Base-by-base conservation (phyloP, 805 yeast genomes). In the Starmerella bombicola region DNA sequence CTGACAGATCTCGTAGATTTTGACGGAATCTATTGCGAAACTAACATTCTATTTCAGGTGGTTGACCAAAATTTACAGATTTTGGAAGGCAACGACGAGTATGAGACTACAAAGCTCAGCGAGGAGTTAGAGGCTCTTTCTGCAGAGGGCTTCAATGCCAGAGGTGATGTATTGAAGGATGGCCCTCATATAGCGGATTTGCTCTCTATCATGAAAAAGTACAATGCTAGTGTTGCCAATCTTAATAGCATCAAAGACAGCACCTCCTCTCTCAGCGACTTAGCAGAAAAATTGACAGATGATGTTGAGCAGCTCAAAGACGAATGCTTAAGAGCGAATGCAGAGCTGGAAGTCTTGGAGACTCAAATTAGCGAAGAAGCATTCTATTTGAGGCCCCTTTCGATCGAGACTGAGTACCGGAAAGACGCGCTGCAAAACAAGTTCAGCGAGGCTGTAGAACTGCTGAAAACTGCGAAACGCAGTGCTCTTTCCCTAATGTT, bases 1-100 rank as follows among this genome's bases (percentile, higher is more conserved):
- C 10, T 34, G 6, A 22, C 8, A 5, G 18, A 12, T 8, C 18
- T 41, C 10, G 24, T 23, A 17, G 47, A 43, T 3, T 33, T 49
- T 16, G 55, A 52, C 26, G 30, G 20, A 10, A 23, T 49, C 3
- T 50, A 38, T 20, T 47, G 45, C 3, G 47, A 47, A 23, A 47
- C 49, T 1, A 48, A 47, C 35, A 13, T 30, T 19, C 41, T 52
- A 9, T 44, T 49, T 35, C 53, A 48, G 37, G 37, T 44, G 2
- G 17, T 49, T 12, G 54, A 49, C 40, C 42, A 48, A 19, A 52
- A 52, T 23, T 31, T 51, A n/a, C 33, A 30, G 9, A 37, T 31
- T 2, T 36, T 49, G 5, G 45, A 41, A 17, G 18, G 4, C n/a
- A 21, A 10, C 22, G 18, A n/a, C 1, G 22, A 17, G 13, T 36